Evolutionary conservation across 2,329 filamentous ascomycete genomes (phyloP).

Genomic region (Onygenales sp.): DNA sequence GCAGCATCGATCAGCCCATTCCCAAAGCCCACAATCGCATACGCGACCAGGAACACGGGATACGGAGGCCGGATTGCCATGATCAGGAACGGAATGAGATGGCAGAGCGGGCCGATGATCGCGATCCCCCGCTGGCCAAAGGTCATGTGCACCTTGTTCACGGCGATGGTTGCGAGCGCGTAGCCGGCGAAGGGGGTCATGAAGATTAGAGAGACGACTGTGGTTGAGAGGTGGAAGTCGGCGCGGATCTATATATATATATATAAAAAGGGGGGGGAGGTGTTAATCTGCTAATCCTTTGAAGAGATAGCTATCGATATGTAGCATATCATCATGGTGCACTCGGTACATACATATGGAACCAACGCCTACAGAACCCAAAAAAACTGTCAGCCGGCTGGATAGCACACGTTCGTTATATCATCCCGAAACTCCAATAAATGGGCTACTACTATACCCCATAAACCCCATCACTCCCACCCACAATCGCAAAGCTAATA

Average conservation of each 20-base stretch:
- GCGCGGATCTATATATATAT: slow-evolving; percentile 34
- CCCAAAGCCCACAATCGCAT: slow-evolving; percentile 57
- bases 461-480: slow-evolving; percentile 47
- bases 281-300: not conserved
- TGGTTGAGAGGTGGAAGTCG: slow-evolving; percentile 26
- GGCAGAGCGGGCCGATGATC: slow-evolving; percentile 52
- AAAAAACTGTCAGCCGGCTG: not conserved
- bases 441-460: slow-evolving; percentile 30
- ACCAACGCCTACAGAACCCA: slow-evolving; percentile 31
- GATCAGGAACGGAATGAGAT: slow-evolving; percentile 55
- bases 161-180: slow-evolving; percentile 31
- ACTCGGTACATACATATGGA: slow-evolving; percentile 33
- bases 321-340: no score
- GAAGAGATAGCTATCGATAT: no score
- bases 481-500: slow-evolving; percentile 46
- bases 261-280: not conserved
- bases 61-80: slow-evolving; percentile 60
- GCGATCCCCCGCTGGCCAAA: slow-evolving; percentile 61
- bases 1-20: slow-evolving; percentile 51
- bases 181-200: slow-evolving; percentile 38
- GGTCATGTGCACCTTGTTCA: slow-evolving; percentile 30
- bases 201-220: slow-evolving; percentile 37
- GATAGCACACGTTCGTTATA: not conserved
- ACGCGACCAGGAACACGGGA: slow-evolving; percentile 52
- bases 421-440: not conserved